A percentile compares a stretch with the other conserved stretches of the same genome.
These are phyloP conservation scores for Amaranthus palmeri DNA, from an alignment of 148 eudicot genomes.

Conservation along the genomic window DNA sequence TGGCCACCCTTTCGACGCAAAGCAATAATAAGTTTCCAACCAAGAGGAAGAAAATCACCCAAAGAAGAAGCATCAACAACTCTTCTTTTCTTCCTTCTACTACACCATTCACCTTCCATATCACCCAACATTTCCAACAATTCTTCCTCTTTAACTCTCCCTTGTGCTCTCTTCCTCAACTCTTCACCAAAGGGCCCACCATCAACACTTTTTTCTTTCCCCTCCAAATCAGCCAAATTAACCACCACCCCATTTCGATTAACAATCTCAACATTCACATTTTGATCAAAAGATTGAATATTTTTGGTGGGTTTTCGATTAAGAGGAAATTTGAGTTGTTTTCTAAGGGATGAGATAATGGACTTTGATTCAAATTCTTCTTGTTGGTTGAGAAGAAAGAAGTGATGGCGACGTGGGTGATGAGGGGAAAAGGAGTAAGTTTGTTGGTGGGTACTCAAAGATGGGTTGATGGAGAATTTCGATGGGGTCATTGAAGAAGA, in stretches of 20 bases:
- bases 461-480: conserved; percentile 17
- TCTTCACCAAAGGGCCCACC: conserved; percentile 26
- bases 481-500: too few species aligned
- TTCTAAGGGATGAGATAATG: conserved; percentile 40
- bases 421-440: conserved; percentile 15
- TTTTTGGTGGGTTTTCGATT: background rate
- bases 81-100: conserved; percentile 47
- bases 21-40: conserved; percentile 58
- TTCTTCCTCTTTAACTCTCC: conserved; percentile 38
- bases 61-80: conserved; percentile 38
- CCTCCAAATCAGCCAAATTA: conserved; percentile 39
- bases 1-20: conserved; percentile 39
- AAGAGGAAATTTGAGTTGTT: conserved; percentile 20
- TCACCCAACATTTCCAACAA: conserved; percentile 34
- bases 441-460: conserved; percentile 5
- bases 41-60: conserved; percentile 48
- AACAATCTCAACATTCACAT: conserved; percentile 29
- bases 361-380: conserved; percentile 31
- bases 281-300: background rate
- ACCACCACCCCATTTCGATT: conserved; percentile 47
- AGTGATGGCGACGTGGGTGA: conserved; percentile 9
- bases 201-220: conserved; percentile 27
- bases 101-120: conserved; percentile 49
- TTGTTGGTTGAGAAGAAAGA: conserved; percentile 12
- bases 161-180: conserved; percentile 35